Base-by-base conservation (phyloP, 1,284 basidiomycete genomes). In the Irpex rosettiformis region DNA sequence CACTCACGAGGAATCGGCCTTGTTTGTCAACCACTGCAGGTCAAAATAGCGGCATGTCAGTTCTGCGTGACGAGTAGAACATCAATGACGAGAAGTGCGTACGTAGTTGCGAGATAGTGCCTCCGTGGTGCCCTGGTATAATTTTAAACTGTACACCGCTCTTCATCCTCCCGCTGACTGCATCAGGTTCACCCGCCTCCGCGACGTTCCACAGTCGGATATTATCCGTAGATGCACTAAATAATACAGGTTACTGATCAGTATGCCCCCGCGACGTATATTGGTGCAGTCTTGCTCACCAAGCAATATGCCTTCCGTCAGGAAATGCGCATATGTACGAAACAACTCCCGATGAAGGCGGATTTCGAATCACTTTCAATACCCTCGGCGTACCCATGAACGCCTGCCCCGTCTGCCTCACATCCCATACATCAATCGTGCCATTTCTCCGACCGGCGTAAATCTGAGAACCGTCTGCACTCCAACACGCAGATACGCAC, bases 401-500 rank as follows among this genome's bases (percentile, higher is more conserved):
- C n/a, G 67, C 61, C 24, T 64, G 79, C 0, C 85, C 83, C 43
- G 81, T 80, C 66, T 86, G 79, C 18, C 94, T 85, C 18, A 97
- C 85, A 71, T 99, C 97, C 91, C 94, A 99, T 28, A 98, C 86
- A 67, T 98, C 95, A 52, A 99, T 85, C 0, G 88, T 87, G 27
- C 94, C 93, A 69, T 97, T 96, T 58, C 96, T 80, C 60, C 97
- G 80, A 0, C 96, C 96, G 4, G 94, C 95, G 67, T 94, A 94
- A 40, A 99, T 87, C 65, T 94, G 89, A 8, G 81, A 82, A 8
- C 96, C 96, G 63, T 93, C 88, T 2, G 88, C 83, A 16, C 93
- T 94, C 94, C 96, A 99, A 69, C 89, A 93, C n/a, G 94, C 89
- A 65, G 94, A 94, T 69, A 96, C 84, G 74, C 94, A 97, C 96